Evolutionary conservation across 2,329 filamentous ascomycete genomes (phyloP).

Genomic region (Pyrenophora graminea): DNA sequence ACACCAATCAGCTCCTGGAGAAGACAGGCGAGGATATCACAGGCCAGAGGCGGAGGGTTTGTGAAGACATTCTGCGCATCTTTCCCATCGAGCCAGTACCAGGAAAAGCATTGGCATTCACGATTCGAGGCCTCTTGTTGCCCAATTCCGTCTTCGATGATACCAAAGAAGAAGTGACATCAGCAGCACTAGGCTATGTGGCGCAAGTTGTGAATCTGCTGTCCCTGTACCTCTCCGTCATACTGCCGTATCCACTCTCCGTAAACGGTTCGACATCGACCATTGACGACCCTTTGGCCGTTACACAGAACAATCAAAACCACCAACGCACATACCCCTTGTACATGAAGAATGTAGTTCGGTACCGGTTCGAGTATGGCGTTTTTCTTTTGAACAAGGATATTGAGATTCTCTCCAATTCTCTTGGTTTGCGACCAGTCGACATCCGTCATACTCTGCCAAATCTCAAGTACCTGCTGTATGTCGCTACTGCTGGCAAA

Average conservation of each 20-base stretch:
- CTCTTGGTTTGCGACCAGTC: slow-evolving; percentile 75
- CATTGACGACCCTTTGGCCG: slow-evolving; percentile 72
- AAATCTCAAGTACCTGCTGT: slow-evolving; percentile 90
- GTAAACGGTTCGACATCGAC: slow-evolving; percentile 74
- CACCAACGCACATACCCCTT: slow-evolving; percentile 68
- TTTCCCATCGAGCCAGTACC: slow-evolving; percentile 76
- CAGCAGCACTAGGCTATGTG: slow-evolving; percentile 80
- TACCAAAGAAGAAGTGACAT: slow-evolving; percentile 70
- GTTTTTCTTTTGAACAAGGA: slow-evolving; percentile 98
- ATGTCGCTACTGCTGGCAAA: slow-evolving; percentile 82
- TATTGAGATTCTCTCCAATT: slow-evolving; percentile 70
- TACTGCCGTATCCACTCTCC: slow-evolving; percentile 79
- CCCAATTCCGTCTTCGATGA: slow-evolving; percentile 81
- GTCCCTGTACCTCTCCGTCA: slow-evolving; percentile 78
- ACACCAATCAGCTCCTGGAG: slow-evolving; percentile 60
- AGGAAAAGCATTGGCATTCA: slow-evolving; percentile 73
- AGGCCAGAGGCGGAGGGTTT: slow-evolving; percentile 86
- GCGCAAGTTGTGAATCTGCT: slow-evolving; percentile 75
- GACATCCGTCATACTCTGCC: slow-evolving; percentile 91
- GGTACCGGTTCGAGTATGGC: slow-evolving; percentile 93
- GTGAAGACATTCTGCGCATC: slow-evolving; percentile 77
- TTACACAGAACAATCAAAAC: slow-evolving; percentile 43
- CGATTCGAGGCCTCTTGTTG: slow-evolving; percentile 75
- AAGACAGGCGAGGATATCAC: slow-evolving; percentile 68
- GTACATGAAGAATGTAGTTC: slow-evolving; percentile 69